Evolutionary conservation across 768 basidiomycete genomes (phyloP), one percentile per base, ranked within the genome.

Genomic region (Crepidotus variabilis): DNA sequence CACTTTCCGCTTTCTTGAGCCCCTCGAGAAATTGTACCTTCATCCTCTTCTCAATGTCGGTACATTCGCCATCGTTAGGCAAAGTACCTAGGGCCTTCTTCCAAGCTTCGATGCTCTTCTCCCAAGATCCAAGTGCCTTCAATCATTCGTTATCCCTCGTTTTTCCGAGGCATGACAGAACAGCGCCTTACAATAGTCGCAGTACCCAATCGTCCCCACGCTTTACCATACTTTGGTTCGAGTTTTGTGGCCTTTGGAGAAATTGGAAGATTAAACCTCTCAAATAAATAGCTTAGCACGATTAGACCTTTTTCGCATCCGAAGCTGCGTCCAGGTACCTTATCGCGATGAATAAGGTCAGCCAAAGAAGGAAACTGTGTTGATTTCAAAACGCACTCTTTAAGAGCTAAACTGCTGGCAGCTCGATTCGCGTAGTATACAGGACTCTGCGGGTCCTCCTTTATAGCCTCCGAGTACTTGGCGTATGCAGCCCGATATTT

Each of bases 401-500:
- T 71, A 65, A 77, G 59, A 0, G 65, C 67, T 33, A 75, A 55
- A 35, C 63, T 64, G 51, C 71, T 71, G n/a, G 77, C 78, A 2
- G 78, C 76, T 14, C 78, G 74, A 61, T 80, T 81, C 21, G 73
- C 70, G 57, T 73, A 77, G 16, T 78, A 63, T 4, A 80, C 62
- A 0, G 77, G 72, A 58, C 77, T 76, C 18, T 64, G 61, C 8
- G 69, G 68, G 34, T 75, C 69, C 54, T 67, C 63, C 50, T 67
- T 67, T 58, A 80, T 77, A 9, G 77, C 78, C 48, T 73, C 68
- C 1, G 73, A 67, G 58, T 78, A 80, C 54, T 76, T 77, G 6
- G 64, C 51, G 54, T 71, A 69, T 6, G 76, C 78, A 5, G 61
- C 68, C 16, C 56, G 50, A 56, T 71, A 76, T 23, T 74, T 59